Percentiles rank a stretch among this genome's conserved stretches.
These are phyloP conservation scores for Ephemerocybe angulata DNA, from an alignment of 768 basidiomycete species.

Conservation along the genomic window DNA sequence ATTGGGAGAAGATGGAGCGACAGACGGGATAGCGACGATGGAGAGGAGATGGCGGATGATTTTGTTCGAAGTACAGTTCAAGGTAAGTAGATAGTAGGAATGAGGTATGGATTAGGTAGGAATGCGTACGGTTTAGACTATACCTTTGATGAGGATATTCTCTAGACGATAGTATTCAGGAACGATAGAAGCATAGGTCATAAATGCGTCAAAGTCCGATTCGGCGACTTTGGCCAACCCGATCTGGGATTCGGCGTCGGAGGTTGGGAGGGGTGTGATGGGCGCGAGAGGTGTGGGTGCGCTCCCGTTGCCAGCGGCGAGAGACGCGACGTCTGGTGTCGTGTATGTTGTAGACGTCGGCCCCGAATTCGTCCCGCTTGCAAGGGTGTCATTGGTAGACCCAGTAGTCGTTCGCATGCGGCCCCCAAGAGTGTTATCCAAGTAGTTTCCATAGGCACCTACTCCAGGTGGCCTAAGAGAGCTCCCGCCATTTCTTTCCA, in stretches of 20 bases:
- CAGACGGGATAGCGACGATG: neutral
- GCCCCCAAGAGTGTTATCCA: slow-evolving; percentile 18
- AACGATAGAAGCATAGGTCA: slow-evolving; percentile 82
- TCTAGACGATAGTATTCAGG: slow-evolving; percentile 82
- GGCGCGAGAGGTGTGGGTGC: slow-evolving; percentile 63
- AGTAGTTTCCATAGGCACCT: neutral
- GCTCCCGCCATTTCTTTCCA: slow-evolving; percentile 39
- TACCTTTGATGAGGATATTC: slow-evolving; percentile 68
- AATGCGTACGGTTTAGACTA: slow-evolving; percentile 29
- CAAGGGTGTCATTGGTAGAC: slow-evolving; percentile 35
- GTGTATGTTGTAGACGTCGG: slow-evolving; percentile 50
- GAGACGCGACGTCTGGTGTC: slow-evolving; percentile 52
- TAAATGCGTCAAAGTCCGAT: slow-evolving; percentile 78
- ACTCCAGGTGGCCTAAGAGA: neutral
- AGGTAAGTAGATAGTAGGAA: too few relatives aligned
- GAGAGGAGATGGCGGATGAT: neutral
- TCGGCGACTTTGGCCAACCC: slow-evolving; percentile 82
- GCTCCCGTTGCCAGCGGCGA: slow-evolving; percentile 44
- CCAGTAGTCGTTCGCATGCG: slow-evolving; percentile 53
- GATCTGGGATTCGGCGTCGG: slow-evolving; percentile 68
- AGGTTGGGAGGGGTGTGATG: slow-evolving; percentile 66
- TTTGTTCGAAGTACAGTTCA: too few relatives aligned
- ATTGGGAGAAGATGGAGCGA: neutral
- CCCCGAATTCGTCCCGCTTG: slow-evolving; percentile 26
- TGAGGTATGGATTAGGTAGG: neutral